Evolutionary conservation across 2,329 filamentous ascomycete species (phyloP), one percentile per base, ranked within the genome.

Genomic region (Claviceps sp.): DNA sequence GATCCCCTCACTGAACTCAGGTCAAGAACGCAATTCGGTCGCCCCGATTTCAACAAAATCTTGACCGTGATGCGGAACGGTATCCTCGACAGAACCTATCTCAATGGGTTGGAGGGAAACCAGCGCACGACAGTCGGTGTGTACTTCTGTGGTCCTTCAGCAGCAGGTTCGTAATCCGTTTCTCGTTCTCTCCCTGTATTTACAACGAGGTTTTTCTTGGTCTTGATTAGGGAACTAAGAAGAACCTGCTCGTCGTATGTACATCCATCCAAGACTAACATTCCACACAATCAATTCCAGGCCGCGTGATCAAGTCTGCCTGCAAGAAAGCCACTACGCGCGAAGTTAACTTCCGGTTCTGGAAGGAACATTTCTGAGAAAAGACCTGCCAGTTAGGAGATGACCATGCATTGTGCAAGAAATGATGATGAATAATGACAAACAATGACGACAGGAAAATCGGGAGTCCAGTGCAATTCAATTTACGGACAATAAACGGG

Each of bases 141-240:
- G 20, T 98, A 98, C 72, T 97, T 97, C 69, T 98, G 93, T 67
- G 93, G 93, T 54, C 90, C 90, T 23, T 93, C 86, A 56, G 77
- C 76, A 57, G 77, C 77, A 61, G 77, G 77, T 79, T 68, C 36
- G 49, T 42, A 7, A n/a, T 14, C 20, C 11, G 29, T 13, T 2
- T 37, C 22, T 20, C 17, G 5, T 1, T 22, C 16, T 22, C 11
- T 16, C 4, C 23, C 4, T 29, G 2, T 36, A 14, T 9, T 4
- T 34, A 34, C 8, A 29, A 29, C 14, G 2, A 11, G 4, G 1
- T 11, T n/a, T 11, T 3, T 40, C 23, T 8, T 38, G 8, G 20
- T 34, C 11, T 11, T 11, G 4, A 11, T 34, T 11, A 34, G 11
- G 11, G 9, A 34, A 11, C 9, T 11, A 11, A 11, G 29, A 11